phyloP scores from a whole-genome alignment of 1,284 basidiomycete species.

The Vanrija pseudolonga region DNA sequence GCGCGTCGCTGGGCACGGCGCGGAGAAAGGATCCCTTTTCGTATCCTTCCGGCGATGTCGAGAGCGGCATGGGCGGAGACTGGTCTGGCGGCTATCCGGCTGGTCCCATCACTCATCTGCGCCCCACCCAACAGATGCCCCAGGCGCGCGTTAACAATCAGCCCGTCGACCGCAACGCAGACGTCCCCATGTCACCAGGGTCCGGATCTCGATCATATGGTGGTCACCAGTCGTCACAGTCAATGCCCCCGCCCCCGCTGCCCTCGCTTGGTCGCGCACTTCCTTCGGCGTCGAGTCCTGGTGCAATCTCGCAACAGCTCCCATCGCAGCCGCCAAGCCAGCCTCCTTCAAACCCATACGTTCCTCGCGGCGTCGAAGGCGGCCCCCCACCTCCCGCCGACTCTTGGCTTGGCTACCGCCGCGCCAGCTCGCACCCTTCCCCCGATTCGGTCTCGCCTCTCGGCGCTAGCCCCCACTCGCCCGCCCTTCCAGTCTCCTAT shows the following conservation, averaged over 20 bases:
- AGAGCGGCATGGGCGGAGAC: slow-evolving; percentile 41
- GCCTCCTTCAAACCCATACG: slow-evolving; percentile 32
- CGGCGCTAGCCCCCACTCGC: slow-evolving; percentile 29
- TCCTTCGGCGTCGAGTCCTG: background rate
- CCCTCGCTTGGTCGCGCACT: slow-evolving; percentile 17
- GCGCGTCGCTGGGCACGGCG: slow-evolving; percentile 38
- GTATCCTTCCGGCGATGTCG: slow-evolving; percentile 47
- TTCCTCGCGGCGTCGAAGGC: slow-evolving; percentile 28
- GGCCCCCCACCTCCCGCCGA: slow-evolving; percentile 3
- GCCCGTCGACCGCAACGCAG: slow-evolving; percentile 14
- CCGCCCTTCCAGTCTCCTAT: slow-evolving; percentile 26
- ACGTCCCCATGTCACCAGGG: slow-evolving; percentile 28
- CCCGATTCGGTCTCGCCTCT: slow-evolving; percentile 35
- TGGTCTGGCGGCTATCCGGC: slow-evolving; percentile 5
- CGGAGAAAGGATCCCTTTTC: slow-evolving; percentile 47
- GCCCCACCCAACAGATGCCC: slow-evolving; percentile 9
- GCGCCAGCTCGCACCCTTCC: slow-evolving; percentile 17
- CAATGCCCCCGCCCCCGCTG: slow-evolving; percentile 36
- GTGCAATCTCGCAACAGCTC: background rate
- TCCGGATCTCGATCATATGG: background rate
- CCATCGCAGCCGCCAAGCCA: background rate
- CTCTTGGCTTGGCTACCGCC: slow-evolving; percentile 13
- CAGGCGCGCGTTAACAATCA: slow-evolving; percentile 9
- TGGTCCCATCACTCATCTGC: slow-evolving; percentile 1
- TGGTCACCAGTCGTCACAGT: background rate